These are phyloP conservation scores for Hypoxylon sp. DNA, from an alignment of 2,329 filamentous ascomycete species.

Conservation along the genomic window DNA sequence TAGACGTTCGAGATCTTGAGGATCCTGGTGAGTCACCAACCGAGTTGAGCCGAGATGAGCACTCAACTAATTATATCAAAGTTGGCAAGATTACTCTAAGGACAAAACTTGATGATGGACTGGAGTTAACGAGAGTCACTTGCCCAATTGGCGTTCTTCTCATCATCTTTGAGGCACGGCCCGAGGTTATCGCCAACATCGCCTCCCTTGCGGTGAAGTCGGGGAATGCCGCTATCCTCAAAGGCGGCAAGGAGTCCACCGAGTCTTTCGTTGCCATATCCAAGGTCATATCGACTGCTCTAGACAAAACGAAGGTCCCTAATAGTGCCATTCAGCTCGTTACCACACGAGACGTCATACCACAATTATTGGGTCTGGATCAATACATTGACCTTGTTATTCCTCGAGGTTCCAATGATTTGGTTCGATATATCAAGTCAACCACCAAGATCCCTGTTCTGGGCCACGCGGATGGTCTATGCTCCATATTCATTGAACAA, in stretches of 20 bases:
- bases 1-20: slow-evolving; percentile 84
- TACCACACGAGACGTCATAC: slow-evolving; percentile 90
- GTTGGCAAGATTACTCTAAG: slow-evolving; percentile 87
- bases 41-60: background rate
- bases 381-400: slow-evolving; percentile 94
- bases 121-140: slow-evolving; percentile 87
- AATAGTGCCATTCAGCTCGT: slow-evolving; percentile 92
- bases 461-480: slow-evolving; percentile 95
- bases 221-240: slow-evolving; percentile 95
- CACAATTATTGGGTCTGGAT: slow-evolving; percentile 87
- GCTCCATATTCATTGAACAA: slow-evolving; percentile 84
- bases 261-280: slow-evolving; percentile 96
- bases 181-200: slow-evolving; percentile 98
- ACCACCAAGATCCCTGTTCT: slow-evolving; percentile 95
- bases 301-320: slow-evolving; percentile 80
- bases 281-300: slow-evolving; percentile 81
- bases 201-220: slow-evolving; percentile 96
- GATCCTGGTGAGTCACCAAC: slow-evolving; percentile 78
- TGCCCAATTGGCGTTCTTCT: slow-evolving; percentile 97
- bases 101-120: slow-evolving; percentile 86
- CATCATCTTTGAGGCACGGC: slow-evolving; percentile 97
- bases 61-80: slow-evolving; percentile 52
- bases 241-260: slow-evolving; percentile 95
- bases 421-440: slow-evolving; percentile 89
- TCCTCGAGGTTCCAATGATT: slow-evolving; percentile 88